Base-by-base conservation (phyloP, 139 green algal species). In the Tetradesmus obliquus region DNA sequence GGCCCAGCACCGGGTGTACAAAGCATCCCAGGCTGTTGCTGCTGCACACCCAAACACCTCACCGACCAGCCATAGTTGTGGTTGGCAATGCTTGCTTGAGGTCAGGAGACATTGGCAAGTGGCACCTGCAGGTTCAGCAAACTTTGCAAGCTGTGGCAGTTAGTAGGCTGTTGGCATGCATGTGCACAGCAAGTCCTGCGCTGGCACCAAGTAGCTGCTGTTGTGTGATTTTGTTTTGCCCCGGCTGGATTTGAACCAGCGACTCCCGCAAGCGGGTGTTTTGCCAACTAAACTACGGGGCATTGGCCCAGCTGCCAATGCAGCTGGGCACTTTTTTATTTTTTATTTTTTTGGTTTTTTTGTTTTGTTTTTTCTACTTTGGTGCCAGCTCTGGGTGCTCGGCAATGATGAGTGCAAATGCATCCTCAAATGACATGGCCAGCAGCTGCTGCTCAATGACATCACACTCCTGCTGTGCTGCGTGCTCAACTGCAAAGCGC, bases 191-290 rank as follows among this genome's bases (percentile, higher is more conserved):
- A 45, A 45, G 32, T 45, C 32, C 32, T 45, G 32, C 32, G 32
- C 32, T 45, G 32, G 32, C 32, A 45, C 32, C 32, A 45, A 24
- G 66, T 19, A 24, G 66, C 15, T 76, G 66, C 17, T 76, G 2
- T 71, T 71, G 3, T 71, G 66, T 24, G 66, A 45, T 76, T 17
- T n/a, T 12, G 6, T 76, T 24, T 45, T 76, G 66, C 66, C 66
- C 66, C 66, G 66, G 66, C 66, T 76, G 66, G 66, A 76, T n/a
- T 76, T 76, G 66, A 76, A 76, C 66, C 66, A 76, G 66, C 66
- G 66, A 24, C 66, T 76, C 66, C 66, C 66, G 66, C 66, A 76
- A 76, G 66, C 66, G 66, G 66, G 66, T 76, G 66, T 76, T 76
- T 24, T 76, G 17, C 66, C 66, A 76, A 76, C 17, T 76, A 76